Base-by-base conservation (phyloP, 352 stramenopile species). In the Pythium plurisporium region DNA sequence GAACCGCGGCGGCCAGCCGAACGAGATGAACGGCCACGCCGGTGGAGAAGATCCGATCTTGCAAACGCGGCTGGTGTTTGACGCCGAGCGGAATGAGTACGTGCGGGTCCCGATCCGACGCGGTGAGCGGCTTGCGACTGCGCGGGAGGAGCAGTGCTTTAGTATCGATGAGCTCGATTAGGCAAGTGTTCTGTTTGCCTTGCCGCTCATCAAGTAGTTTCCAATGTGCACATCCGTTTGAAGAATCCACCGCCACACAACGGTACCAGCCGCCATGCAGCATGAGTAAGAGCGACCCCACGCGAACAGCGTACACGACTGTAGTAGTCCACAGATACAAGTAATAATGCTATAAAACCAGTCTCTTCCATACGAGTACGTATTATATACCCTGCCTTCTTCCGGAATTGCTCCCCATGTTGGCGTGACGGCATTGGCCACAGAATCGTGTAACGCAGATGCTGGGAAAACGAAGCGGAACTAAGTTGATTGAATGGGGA, bases 131-230 rank as follows among this genome's bases (percentile, higher is more conserved):
- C 23, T 36, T 8, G 22, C 33, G 11, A 38, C 33, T 4, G 40
- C 57, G 9, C 48, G 55, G 10, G 55, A 62, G 14, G 34, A 42
- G 27, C 59, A 81, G 55, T 74, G 69, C 65, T 83, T 84, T 60
- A 79, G 62, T 54, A 73, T 84, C 30, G 76, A 86, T 37, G 76
- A 86, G 43, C 60, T 86, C 27, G 76, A 86, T 42, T 86, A 62
- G 36, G 22, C 14, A n/a, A n/a, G n/a, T n/a, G n/a, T n/a, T n/a
- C n/a, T n/a, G n/a, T n/a, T n/a, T n/a, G n/a, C n/a, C n/a, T n/a
- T n/a, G n/a, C n/a, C n/a, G n/a, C n/a, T n/a, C n/a, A n/a, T n/a
- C 33, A 38, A 38, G 33, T 15, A 38, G 15, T 38, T 15, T 38
- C 33, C 33, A 15, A 38, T 15, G 33, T n/a, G n/a, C n/a, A n/a